Conservation (phyloP, 225 moss, liverwort and hornwort species). For the Straminergon stramineum region DNA sequence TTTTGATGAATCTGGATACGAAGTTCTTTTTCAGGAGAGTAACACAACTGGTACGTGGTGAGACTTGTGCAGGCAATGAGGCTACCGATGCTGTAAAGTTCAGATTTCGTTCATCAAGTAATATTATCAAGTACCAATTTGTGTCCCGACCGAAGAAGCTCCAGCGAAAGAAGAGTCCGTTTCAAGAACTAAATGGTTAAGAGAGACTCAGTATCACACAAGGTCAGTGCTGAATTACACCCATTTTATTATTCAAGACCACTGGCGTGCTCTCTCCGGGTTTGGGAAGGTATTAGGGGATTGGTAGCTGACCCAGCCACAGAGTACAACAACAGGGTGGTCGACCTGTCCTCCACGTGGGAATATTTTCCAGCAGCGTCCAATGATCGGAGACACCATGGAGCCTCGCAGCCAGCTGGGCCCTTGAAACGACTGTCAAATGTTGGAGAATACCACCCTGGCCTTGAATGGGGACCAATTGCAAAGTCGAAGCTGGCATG, state of each 20-base stretch:
- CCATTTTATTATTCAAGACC: not conserved
- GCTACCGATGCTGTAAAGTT: not conserved
- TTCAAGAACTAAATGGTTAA: constrained; percentile 7
- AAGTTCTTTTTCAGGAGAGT: not conserved
- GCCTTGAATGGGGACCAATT: constrained; percentile 2
- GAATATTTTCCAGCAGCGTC: not conserved
- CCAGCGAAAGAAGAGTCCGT: not conserved
- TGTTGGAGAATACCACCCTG: constrained; percentile 15
- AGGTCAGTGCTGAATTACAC: not conserved
- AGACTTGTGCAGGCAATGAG: not conserved
- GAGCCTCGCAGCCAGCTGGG: not conserved
- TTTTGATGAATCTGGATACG: not conserved
- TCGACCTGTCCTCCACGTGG: not conserved
- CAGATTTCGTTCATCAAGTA: not conserved
- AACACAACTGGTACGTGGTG: not conserved
- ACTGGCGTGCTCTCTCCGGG: constrained; percentile 18
- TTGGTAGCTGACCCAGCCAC: not conserved
- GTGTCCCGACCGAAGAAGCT: not conserved
- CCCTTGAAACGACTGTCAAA: constrained; percentile 8
- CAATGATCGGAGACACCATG: constrained; percentile 19
- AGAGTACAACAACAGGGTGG: not conserved
- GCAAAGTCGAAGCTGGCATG: constrained; percentile 4
- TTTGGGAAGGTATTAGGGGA: constrained; percentile 17
- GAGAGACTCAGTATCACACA: not conserved
- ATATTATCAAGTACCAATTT: not conserved